Conservation (phyloP, 768 basidiomycete species). For the Pisolithus sp. region DNA sequence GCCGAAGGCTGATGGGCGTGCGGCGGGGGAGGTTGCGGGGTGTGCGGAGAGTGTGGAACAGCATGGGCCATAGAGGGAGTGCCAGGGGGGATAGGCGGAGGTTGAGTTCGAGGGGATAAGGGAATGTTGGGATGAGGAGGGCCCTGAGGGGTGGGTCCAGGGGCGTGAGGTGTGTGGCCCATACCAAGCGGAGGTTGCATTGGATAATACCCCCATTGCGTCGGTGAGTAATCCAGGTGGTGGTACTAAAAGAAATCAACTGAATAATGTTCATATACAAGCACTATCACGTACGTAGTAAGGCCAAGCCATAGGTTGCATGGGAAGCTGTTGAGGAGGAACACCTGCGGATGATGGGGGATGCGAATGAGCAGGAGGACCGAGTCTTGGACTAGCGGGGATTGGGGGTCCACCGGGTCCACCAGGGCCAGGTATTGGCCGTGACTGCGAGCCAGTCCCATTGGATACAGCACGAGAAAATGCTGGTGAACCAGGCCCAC, state of each 20-base stretch:
- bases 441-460: constrained; percentile 41
- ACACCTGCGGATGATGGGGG: constrained; percentile 46
- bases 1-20: constrained; percentile 39
- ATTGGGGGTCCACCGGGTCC: constrained; percentile 49
- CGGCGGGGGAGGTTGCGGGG: constrained; percentile 41
- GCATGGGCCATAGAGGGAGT: constrained; percentile 67
- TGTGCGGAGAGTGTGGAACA: constrained; percentile 39
- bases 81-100: constrained; percentile 49
- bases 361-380: constrained; percentile 50
- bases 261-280: constrained; percentile 1
- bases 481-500: constrained; percentile 60
- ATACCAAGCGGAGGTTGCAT: constrained; percentile 23
- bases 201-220: constrained; percentile 35
- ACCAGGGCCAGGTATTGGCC: constrained; percentile 43
- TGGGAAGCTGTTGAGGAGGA: constrained; percentile 38
- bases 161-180: constrained; percentile 36
- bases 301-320: constrained; percentile 37
- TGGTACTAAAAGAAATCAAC: constrained; percentile 30
- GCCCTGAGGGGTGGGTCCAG: constrained; percentile 30
- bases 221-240: constrained; percentile 45
- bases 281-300: constrained; percentile 51
- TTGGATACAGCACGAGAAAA: constrained; percentile 59
- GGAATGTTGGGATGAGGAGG: constrained; percentile 47
- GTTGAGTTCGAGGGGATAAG: constrained; percentile 64
- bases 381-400: constrained; percentile 61